Evolutionary conservation across 2,329 filamentous ascomycete species (phyloP).

Genomic region (Macrophomina pseudophaseolina): DNA sequence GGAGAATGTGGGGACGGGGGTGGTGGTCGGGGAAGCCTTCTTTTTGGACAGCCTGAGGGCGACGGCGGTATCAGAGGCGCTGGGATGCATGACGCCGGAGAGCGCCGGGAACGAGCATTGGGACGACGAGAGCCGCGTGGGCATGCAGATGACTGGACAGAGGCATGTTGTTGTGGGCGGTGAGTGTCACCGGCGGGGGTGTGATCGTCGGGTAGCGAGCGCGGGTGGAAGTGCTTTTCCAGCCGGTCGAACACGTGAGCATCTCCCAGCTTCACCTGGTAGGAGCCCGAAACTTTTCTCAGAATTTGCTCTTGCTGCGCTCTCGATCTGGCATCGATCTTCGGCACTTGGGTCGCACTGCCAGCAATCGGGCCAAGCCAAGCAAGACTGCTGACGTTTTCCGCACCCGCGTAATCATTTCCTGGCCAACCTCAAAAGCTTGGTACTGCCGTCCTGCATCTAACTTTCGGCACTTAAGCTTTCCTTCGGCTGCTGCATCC

Average conservation of each 20-base stretch:
- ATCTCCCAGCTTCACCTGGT: not conserved
- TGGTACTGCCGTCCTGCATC: not conserved
- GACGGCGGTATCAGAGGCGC: not conserved
- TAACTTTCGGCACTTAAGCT: constrained; percentile 2
- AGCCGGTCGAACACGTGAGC: no score
- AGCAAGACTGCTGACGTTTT: constrained; percentile 4
- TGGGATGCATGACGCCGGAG: not conserved
- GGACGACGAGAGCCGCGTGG: not conserved
- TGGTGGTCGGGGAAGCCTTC: not conserved
- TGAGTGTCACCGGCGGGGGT: constrained; percentile 3
- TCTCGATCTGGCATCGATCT: not conserved
- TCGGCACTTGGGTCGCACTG: not conserved
- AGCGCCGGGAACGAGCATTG: not conserved
- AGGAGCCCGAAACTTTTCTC: not conserved
- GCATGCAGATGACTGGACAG: not conserved
- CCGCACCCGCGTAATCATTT: constrained; percentile 1
- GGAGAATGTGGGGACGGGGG: not conserved
- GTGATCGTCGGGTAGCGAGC: not conserved
- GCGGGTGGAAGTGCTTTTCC: not conserved
- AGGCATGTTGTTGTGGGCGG: constrained; percentile 18
- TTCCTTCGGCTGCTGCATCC: not conserved
- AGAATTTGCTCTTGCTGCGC: not conserved
- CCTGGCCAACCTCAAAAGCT: not conserved
- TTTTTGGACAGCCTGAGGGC: not conserved
- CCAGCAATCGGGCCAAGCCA: not conserved